A percentile compares a stretch with the other conserved stretches of the same genome.
phyloP scores from a whole-genome alignment of 2,329 filamentous ascomycete genomes.

The Pseudogymnoascus sp. region DNA sequence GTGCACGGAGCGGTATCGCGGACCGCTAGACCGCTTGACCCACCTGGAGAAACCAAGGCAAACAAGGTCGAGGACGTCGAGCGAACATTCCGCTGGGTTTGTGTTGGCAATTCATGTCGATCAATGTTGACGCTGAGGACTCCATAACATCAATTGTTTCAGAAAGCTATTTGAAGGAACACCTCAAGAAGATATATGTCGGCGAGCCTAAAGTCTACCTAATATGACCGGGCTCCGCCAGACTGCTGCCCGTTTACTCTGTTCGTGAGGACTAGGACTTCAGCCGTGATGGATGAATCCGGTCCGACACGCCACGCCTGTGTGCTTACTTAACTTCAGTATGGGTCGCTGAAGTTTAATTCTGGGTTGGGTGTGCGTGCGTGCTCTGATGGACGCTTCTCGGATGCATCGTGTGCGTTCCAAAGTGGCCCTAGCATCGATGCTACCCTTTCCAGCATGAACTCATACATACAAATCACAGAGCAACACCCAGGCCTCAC shows the following conservation, averaged over 20 bases:
- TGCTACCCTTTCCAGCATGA: conserved; percentile 3
- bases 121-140: neutral
- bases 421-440: conserved; percentile 3
- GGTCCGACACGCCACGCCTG: neutral
- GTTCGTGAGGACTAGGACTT: neutral
- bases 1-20: neutral
- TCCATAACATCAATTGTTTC: neutral
- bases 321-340: neutral
- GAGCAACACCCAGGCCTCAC: neutral
- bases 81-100: neutral
- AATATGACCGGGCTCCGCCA: neutral
- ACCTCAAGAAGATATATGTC: conserved; percentile 6
- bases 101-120: neutral
- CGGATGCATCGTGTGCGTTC: conserved; percentile 4
- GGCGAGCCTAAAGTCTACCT: conserved; percentile 2
- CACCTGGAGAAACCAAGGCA: neutral
- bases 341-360: conserved; percentile 8
- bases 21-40: conserved; percentile 3
- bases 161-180: neutral
- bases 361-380: neutral
- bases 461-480: conserved; percentile 1
- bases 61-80: neutral
- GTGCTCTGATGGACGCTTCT: neutral
- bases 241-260: neutral
- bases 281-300: conserved; percentile 6